Conservation (phyloP, 2,329 filamentous ascomycete species). For the Colletotrichum sp. region DNA sequence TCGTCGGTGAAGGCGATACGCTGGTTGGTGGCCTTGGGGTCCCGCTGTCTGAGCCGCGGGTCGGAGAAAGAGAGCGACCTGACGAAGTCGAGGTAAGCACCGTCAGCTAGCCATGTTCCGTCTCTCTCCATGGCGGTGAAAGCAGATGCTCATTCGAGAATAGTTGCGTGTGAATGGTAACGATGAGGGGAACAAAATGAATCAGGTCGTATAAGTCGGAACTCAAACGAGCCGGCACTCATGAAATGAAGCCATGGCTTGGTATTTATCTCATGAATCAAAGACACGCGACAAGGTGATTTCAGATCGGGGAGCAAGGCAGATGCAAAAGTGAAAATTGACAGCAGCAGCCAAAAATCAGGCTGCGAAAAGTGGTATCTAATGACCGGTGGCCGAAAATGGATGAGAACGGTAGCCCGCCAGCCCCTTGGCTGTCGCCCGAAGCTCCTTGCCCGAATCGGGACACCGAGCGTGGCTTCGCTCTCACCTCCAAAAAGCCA, state of each 20-base stretch:
- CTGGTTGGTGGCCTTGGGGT: slow-evolving; percentile 25
- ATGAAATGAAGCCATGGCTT: neutral
- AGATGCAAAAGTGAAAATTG: neutral
- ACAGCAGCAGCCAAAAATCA: neutral
- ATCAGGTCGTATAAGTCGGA: neutral
- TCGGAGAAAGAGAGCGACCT: slow-evolving; percentile 20
- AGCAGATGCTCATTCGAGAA: neutral
- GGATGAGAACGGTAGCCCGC: neutral
- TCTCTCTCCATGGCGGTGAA: slow-evolving; percentile 8
- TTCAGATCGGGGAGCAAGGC: neutral
- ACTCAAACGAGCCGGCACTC: neutral
- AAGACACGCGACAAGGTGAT: neutral
- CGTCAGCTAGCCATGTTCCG: slow-evolving; percentile 10
- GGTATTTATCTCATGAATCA: neutral
- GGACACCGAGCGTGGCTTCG: slow-evolving; percentile 20
- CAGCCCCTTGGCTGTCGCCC: neutral
- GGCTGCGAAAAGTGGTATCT: neutral
- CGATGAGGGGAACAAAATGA: neutral
- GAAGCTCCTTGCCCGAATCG: slow-evolving; percentile 2
- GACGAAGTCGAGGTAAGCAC: slow-evolving; percentile 18
- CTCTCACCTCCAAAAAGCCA: neutral
- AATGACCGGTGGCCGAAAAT: neutral
- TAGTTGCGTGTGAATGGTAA: neutral
- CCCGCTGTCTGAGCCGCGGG: slow-evolving; percentile 22
- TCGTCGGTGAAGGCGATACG: slow-evolving; percentile 21